phyloP scores from a whole-genome alignment of 1,139 yeast species.

The Eremothecium gossypii region DNA sequence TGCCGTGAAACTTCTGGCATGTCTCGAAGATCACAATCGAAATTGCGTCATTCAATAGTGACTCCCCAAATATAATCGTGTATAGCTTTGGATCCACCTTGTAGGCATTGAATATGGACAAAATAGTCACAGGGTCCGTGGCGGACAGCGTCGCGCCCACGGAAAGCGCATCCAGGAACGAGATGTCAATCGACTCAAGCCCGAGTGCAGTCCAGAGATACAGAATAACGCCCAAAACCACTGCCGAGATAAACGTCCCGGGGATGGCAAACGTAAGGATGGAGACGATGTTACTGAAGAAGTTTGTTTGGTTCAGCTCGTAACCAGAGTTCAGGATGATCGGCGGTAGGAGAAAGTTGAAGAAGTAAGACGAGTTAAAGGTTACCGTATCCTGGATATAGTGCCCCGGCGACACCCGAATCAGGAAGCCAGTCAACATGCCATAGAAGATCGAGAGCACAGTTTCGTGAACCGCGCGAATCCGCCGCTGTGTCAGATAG shows the following conservation, averaged over 20 bases:
- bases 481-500: slow-evolving; percentile 81
- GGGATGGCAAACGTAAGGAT: slow-evolving; percentile 93
- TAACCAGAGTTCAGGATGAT: slow-evolving; percentile 94
- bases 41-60: slow-evolving; percentile 90
- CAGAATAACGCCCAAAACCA: slow-evolving; percentile 76
- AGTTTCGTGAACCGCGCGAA: slow-evolving; percentile 93
- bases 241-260: slow-evolving; percentile 87
- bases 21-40: slow-evolving; percentile 99
- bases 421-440: slow-evolving; percentile 87
- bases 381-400: slow-evolving; percentile 95
- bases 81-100: slow-evolving; percentile 96
- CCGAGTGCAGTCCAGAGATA: slow-evolving; percentile 91
- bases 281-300: slow-evolving; percentile 85
- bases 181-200: slow-evolving; percentile 74
- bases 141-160: slow-evolving; percentile 98
- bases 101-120: slow-evolving; percentile 93
- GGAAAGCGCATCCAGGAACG: slow-evolving; percentile 91
- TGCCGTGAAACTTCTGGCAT: slow-evolving; percentile 91
- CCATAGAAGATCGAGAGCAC: slow-evolving; percentile 94
- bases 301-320: slow-evolving; percentile 90
- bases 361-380: slow-evolving; percentile 88
- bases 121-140: slow-evolving; percentile 95
- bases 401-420: slow-evolving; percentile 88
- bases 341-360: slow-evolving; percentile 90
- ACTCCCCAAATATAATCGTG: slow-evolving; percentile 95